Conservation (phyloP, 768 basidiomycete species). For the Russula emetica region DNA sequence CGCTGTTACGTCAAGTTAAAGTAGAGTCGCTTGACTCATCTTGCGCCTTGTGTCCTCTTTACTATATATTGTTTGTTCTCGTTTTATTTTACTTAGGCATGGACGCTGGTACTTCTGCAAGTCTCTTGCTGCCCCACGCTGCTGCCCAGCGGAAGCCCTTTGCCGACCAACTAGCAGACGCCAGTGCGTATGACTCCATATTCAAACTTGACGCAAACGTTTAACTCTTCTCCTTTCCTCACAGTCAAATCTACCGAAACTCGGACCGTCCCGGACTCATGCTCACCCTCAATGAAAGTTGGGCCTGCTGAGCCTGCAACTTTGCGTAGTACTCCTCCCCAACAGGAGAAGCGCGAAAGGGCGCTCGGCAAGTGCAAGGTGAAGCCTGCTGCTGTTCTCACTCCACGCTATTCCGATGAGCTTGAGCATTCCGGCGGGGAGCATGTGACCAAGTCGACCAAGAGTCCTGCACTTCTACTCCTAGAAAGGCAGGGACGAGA, state of each 20-base stretch:
- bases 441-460: background rate
- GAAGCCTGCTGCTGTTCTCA: background rate
- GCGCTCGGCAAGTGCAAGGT: background rate
- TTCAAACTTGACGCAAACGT: background rate
- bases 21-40: background rate
- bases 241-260: background rate
- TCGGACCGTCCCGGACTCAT: background rate
- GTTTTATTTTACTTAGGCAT: background rate
- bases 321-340: background rate
- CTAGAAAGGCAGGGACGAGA: background rate
- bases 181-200: conserved; percentile 4
- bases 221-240: background rate
- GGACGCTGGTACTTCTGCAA: background rate
- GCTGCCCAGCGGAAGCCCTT: background rate
- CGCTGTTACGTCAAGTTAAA: background rate
- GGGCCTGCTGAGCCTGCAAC: background rate
- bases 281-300: background rate
- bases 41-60: background rate
- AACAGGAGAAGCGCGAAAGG: background rate
- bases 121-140: background rate
- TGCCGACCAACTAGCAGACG: conserved; percentile 9
- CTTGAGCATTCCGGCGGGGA: background rate
- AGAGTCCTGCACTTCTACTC: background rate
- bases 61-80: background rate
- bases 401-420: background rate